Conservation (phyloP, 2,329 filamentous ascomycete genomes). For the Aspergillus hiratsukae region DNA sequence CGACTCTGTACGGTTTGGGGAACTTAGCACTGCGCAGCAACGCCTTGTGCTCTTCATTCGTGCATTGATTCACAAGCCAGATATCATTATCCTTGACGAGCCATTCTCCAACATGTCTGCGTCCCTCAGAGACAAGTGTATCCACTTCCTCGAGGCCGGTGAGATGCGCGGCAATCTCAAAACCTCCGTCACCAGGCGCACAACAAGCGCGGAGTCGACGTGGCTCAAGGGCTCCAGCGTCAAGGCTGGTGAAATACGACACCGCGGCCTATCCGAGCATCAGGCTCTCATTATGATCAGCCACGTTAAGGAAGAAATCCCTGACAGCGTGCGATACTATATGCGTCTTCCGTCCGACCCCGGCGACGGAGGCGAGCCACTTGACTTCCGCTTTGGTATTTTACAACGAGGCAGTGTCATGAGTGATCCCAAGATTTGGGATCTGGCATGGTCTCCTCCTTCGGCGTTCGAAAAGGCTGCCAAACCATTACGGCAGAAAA, state of each 20-base stretch:
- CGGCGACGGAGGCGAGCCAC: conserved; percentile 14
- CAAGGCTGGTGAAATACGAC: conserved; percentile 12
- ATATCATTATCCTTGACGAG: conserved; percentile 81
- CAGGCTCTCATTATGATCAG: conserved; percentile 92
- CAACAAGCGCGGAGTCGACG: conserved; percentile 1
- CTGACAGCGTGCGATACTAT: conserved; percentile 76
- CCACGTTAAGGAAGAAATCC: conserved; percentile 86
- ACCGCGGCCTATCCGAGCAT: conserved; percentile 57
- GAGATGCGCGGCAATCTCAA: conserved; percentile 45
- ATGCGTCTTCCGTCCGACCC: conserved; percentile 63
- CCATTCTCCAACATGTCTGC: conserved; percentile 84
- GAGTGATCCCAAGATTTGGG: conserved; percentile 23
- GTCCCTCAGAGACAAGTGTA: conserved; percentile 76
- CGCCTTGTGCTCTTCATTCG: conserved; percentile 80
- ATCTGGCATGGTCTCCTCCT: conserved; percentile 24
- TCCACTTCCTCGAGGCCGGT: conserved; percentile 69
- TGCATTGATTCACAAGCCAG: conserved; percentile 72
- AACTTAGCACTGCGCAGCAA: conserved; percentile 53
- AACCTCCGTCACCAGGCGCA: conserved; percentile 17
- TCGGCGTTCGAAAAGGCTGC: conserved; percentile 9
- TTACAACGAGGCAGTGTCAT: conserved; percentile 19
- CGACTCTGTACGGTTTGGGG: conserved; percentile 70
- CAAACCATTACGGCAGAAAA: conserved; percentile 1
- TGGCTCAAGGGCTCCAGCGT: conserved; percentile 11
- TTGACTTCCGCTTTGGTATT: conserved; percentile 31